phyloP scores from a whole-genome alignment of 2,329 filamentous ascomycete genomes.

The Monilinia fructigena region DNA sequence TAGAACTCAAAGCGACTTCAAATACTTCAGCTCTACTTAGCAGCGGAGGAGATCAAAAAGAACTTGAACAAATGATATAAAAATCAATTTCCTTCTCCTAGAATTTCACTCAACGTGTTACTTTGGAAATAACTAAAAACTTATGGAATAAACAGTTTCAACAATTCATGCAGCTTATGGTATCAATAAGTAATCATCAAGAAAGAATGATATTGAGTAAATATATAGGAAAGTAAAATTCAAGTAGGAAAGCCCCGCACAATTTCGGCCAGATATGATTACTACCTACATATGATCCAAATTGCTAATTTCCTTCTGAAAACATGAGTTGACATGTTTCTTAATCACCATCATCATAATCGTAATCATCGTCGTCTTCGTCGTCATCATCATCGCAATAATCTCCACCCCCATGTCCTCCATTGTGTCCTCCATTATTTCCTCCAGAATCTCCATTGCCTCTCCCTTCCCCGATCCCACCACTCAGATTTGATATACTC shows the following conservation, averaged over 20 bases:
- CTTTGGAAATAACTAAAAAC: neutral
- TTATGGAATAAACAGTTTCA: neutral
- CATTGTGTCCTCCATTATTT: neutral
- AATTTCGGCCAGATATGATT: neutral
- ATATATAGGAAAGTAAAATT: neutral
- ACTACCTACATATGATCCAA: neutral
- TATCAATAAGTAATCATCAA: neutral
- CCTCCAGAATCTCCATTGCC: neutral
- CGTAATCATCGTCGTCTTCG: neutral
- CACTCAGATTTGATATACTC: slow-evolving; percentile 16
- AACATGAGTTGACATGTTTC: neutral
- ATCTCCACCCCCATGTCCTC: neutral
- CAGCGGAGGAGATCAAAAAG: neutral
- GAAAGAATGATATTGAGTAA: neutral
- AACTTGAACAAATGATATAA: neutral
- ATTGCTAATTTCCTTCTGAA: neutral
- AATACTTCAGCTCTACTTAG: neutral
- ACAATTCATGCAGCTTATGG: neutral
- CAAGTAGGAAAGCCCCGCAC: no score
- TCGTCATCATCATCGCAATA: neutral
- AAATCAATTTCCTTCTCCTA: neutral
- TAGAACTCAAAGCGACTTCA: no score
- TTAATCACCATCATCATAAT: neutral
- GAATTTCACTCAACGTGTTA: no score
- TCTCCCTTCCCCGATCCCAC: neutral